Evolutionary conservation across 768 basidiomycete genomes (phyloP).

Genomic region (Lentinula guzmanii): DNA sequence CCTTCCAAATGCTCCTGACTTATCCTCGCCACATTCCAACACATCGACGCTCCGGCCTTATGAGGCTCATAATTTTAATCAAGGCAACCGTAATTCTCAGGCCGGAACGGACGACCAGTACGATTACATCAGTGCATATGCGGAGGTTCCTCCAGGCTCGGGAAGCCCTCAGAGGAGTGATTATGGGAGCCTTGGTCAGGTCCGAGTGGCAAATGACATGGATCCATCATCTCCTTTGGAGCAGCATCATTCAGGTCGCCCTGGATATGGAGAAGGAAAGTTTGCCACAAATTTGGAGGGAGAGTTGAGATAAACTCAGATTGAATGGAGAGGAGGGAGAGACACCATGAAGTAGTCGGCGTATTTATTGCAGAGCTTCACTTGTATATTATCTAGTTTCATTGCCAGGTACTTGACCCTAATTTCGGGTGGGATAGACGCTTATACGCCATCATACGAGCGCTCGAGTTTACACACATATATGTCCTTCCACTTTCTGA

Average conservation of each 20-base stretch:
- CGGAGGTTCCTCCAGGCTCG: neutral
- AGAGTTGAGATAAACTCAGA: neutral
- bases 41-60: neutral
- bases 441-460: neutral
- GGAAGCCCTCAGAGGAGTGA: slow-evolving; percentile 5
- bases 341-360: too few relatives aligned
- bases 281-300: slow-evolving; percentile 5
- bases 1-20: neutral
- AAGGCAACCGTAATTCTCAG: neutral
- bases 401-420: too few relatives aligned
- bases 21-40: neutral
- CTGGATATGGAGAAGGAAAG: slow-evolving; percentile 3
- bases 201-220: slow-evolving; percentile 6
- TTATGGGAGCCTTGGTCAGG: slow-evolving; percentile 4
- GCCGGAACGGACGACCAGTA: neutral
- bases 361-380: too few relatives aligned
- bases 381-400: too few relatives aligned
- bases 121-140: slow-evolving; percentile 4
- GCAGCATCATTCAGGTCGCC: neutral
- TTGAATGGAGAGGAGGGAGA: too few relatives aligned
- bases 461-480: neutral
- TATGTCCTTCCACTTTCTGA: neutral
- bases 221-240: neutral
- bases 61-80: neutral
- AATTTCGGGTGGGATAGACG: too few relatives aligned